Percentiles rank a stretch among this genome's conserved stretches.
Conservation (phyloP, 202 grass and related monocot genomes). For the Tripidium arundinaceum region DNA sequence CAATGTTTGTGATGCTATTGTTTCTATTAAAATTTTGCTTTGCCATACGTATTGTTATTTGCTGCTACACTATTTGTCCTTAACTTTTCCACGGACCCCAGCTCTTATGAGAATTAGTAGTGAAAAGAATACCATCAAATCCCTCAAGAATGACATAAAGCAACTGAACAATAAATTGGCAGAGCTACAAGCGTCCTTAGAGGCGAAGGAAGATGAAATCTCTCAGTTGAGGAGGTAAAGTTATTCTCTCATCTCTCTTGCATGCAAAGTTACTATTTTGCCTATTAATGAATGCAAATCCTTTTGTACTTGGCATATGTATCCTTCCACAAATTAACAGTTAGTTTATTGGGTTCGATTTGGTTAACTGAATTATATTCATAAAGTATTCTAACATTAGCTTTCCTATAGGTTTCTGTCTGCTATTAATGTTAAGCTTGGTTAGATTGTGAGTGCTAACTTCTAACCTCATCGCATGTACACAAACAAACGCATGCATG, state of each 20-base stretch:
- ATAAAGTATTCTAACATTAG: background rate
- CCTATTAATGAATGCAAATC: slow-evolving; percentile 12
- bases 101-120: slow-evolving; percentile 82
- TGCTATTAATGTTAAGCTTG: background rate
- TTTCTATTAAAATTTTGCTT: background rate
- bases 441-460: slow-evolving; percentile 19
- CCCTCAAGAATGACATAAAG: slow-evolving; percentile 83
- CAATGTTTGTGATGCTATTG: slow-evolving; percentile 4
- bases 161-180: slow-evolving; percentile 89
- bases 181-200: slow-evolving; percentile 79
- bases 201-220: slow-evolving; percentile 79
- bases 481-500: background rate
- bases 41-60: slow-evolving; percentile 30
- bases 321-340: slow-evolving; percentile 3
- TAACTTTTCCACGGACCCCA: slow-evolving; percentile 70
- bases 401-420: slow-evolving; percentile 10
- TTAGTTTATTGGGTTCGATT: slow-evolving; percentile 9
- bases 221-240: slow-evolving; percentile 60
- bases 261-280: background rate
- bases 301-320: background rate
- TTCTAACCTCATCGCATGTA: background rate
- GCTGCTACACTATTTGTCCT: slow-evolving; percentile 46
- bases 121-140: slow-evolving; percentile 83
- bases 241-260: slow-evolving; percentile 36
- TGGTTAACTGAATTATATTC: background rate